Percentiles rank a stretch among this genome's conserved stretches.
Conservation (phyloP, 2,329 filamentous ascomycete species). For the Trichoderma endophyticum region DNA sequence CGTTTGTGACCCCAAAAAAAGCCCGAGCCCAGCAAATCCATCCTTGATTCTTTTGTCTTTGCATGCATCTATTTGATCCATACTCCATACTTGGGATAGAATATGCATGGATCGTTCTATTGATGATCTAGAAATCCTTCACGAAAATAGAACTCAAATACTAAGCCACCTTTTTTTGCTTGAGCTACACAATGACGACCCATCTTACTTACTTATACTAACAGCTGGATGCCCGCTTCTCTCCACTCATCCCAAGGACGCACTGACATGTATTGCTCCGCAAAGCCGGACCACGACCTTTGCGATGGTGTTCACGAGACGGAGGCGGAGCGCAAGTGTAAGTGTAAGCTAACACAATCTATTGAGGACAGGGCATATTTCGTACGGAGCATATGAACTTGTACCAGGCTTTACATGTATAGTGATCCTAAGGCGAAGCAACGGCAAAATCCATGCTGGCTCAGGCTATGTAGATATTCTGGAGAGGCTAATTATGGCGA, state of each 20-base stretch:
- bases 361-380: not conserved
- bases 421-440: not conserved
- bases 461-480: not conserved
- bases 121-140: not conserved
- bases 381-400: not conserved
- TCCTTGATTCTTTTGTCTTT: not conserved
- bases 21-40: not conserved
- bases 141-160: not conserved
- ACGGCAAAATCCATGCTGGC: not conserved
- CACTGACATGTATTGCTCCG: not conserved
- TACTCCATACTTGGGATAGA: not conserved
- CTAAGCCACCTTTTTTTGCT: constrained; percentile 2
- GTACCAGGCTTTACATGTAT: not conserved
- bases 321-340: not conserved
- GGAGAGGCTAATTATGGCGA: not conserved
- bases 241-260: not conserved
- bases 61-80: not conserved
- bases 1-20: not conserved
- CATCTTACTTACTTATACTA: not conserved
- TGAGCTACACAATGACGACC: not conserved
- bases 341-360: not conserved
- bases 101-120: not conserved
- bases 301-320: not conserved
- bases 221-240: not conserved
- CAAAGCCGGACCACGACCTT: not conserved